These are phyloP conservation scores for Serpula lacrymans DNA, from an alignment of 768 basidiomycete species.

Conservation along the genomic window DNA sequence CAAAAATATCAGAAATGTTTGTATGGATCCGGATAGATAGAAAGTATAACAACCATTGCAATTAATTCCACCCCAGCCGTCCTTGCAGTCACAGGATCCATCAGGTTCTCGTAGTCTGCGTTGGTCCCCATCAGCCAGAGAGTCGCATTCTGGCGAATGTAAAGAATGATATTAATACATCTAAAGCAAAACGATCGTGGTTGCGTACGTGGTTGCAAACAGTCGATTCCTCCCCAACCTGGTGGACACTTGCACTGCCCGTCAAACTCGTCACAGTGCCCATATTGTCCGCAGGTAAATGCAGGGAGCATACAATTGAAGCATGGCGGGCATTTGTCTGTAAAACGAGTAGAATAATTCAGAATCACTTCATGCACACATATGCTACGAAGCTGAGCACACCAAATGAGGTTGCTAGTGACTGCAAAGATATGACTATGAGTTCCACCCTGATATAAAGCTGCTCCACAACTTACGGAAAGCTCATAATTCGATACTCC, in stretches of 20 bases:
- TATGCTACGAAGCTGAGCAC: background rate
- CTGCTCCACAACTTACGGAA: slow-evolving; percentile 16
- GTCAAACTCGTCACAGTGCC: slow-evolving; percentile 85
- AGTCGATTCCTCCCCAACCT: slow-evolving; percentile 98
- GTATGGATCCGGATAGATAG: no score
- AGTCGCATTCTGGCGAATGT: slow-evolving; percentile 75
- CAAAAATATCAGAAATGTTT: background rate
- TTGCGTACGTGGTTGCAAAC: slow-evolving; percentile 81
- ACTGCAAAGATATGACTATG: slow-evolving; percentile 7
- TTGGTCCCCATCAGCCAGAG: slow-evolving; percentile 85
- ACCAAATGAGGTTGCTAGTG: slow-evolving; percentile 12
- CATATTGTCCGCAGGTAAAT: slow-evolving; percentile 91
- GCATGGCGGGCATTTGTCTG: slow-evolving; percentile 79
- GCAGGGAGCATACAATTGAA: slow-evolving; percentile 95
- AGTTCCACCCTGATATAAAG: background rate
- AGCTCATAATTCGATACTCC: slow-evolving; percentile 21
- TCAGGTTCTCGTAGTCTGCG: slow-evolving; percentile 76
- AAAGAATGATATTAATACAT: slow-evolving; percentile 1
- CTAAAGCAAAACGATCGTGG: background rate
- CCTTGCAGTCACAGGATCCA: slow-evolving; percentile 81
- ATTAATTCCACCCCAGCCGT: slow-evolving; percentile 95
- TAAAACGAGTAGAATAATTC: no score
- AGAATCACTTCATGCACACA: background rate
- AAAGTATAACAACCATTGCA: slow-evolving; percentile 75
- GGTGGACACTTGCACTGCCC: slow-evolving; percentile 96